phyloP scores from a whole-genome alignment of 495 filamentous ascomycete genomes.

The Neurospora sp. region DNA sequence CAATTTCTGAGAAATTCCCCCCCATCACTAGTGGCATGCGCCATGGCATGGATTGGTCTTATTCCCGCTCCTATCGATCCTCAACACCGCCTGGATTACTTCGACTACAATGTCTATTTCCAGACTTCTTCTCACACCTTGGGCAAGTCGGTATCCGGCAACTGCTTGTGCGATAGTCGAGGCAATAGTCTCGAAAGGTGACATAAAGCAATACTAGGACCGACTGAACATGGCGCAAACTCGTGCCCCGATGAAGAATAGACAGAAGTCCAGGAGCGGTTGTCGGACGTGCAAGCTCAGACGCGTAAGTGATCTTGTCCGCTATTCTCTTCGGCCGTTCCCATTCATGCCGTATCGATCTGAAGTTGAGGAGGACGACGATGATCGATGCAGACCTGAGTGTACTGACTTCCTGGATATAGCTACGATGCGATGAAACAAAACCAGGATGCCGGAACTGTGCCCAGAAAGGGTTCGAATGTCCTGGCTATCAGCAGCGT shows the following conservation, averaged over 20 bases:
- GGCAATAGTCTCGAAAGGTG: background rate
- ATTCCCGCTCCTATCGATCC: background rate
- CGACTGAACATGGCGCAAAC: background rate
- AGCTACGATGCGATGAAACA: slow-evolving; percentile 25
- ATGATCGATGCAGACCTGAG: background rate
- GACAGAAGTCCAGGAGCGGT: slow-evolving; percentile 23
- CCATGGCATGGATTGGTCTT: background rate
- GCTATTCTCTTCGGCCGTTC: background rate
- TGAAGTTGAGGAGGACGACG: background rate
- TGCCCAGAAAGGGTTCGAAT: slow-evolving; percentile 19
- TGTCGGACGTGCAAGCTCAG: slow-evolving; percentile 24
- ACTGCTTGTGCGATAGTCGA: background rate
- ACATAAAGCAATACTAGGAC: background rate
- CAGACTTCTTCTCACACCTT: background rate
- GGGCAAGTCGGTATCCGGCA: background rate
- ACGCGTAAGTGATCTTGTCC: slow-evolving; percentile 14
- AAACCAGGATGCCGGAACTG: slow-evolving; percentile 24
- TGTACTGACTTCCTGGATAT: background rate
- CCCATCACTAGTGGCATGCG: background rate
- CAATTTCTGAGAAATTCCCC: background rate
- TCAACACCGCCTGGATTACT: background rate
- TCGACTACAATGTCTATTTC: background rate
- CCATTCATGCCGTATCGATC: background rate
- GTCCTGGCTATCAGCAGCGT: slow-evolving; percentile 27
- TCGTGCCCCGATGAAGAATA: slow-evolving; percentile 21